These are phyloP conservation scores for Geosmithia flava DNA, from an alignment of 2,329 filamentous ascomycete species.

Conservation along the genomic window DNA sequence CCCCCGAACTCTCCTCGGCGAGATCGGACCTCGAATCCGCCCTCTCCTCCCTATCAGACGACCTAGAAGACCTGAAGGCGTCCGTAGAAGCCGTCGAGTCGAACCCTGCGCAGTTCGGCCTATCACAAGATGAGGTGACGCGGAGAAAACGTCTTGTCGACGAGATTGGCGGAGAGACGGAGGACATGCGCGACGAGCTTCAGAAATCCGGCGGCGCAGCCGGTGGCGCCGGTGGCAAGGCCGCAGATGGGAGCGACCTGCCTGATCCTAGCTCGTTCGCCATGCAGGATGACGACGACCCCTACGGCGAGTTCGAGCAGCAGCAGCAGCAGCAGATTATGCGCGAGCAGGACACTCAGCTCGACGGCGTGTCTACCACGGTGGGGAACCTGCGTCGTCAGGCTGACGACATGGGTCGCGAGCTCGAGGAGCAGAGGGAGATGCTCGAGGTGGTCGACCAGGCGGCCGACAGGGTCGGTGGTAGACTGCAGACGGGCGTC, in stretches of 20 bases:
- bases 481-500: constrained; percentile 74
- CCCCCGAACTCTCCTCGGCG: constrained; percentile 76
- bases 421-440: constrained; percentile 87
- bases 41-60: constrained; percentile 60
- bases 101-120: constrained; percentile 76
- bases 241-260: constrained; percentile 23
- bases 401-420: constrained; percentile 90
- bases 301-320: constrained; percentile 76
- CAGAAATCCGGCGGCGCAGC: background rate
- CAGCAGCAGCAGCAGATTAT: constrained; percentile 86
- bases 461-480: constrained; percentile 76
- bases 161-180: constrained; percentile 80
- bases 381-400: constrained; percentile 84
- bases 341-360: constrained; percentile 84
- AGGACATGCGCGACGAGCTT: constrained; percentile 79
- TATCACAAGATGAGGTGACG: constrained; percentile 70
- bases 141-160: constrained; percentile 72
- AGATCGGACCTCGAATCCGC: constrained; percentile 54
- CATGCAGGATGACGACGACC: constrained; percentile 38
- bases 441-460: constrained; percentile 79
- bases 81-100: constrained; percentile 80
- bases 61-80: constrained; percentile 78
- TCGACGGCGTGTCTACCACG: constrained; percentile 86
- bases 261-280: constrained; percentile 45
- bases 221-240: constrained; percentile 4